A percentile compares a stretch with the other conserved stretches of the same genome.
Evolutionary conservation across 176 grass and related monocot species (phyloP).

Genomic region (Oryza nivara): DNA sequence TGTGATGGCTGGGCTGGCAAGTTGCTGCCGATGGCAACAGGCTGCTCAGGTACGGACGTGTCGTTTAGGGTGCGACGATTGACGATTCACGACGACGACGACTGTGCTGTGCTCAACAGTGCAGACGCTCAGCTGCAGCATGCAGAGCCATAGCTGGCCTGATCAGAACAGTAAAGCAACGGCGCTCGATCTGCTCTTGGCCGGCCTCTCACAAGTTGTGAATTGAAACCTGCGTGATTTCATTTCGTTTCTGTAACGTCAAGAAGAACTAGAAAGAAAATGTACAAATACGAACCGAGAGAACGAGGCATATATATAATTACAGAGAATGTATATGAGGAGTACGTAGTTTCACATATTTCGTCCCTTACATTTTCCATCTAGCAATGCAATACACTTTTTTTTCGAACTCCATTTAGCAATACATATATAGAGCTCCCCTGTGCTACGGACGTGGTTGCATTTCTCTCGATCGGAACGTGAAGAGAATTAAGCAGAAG

Average conservation of each 20-base stretch:
- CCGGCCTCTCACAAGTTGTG: background rate
- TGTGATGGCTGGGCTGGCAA: slow-evolving; percentile 1
- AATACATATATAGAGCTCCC: background rate
- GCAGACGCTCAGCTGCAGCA: background rate
- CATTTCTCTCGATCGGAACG: background rate
- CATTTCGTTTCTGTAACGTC: background rate
- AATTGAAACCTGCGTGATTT: background rate
- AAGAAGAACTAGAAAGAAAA: background rate
- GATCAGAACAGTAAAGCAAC: background rate
- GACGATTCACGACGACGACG: slow-evolving; percentile 29
- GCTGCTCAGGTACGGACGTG: slow-evolving; percentile 31
- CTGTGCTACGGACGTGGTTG: background rate
- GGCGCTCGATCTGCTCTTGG: no score
- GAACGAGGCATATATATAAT: no score
- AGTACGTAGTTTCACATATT: background rate
- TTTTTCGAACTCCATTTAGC: no score
- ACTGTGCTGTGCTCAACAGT: slow-evolving; percentile 19
- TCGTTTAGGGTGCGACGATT: slow-evolving; percentile 27
- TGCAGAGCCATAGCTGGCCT: slow-evolving; percentile 18
- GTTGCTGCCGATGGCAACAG: slow-evolving; percentile 9
- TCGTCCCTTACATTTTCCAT: background rate
- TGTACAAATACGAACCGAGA: background rate
- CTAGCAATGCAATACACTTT: background rate
- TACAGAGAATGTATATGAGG: background rate
- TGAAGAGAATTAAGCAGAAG: no score